Conservation (phyloP, 2,329 filamentous ascomycete species). For the Madurella fahalii region DNA sequence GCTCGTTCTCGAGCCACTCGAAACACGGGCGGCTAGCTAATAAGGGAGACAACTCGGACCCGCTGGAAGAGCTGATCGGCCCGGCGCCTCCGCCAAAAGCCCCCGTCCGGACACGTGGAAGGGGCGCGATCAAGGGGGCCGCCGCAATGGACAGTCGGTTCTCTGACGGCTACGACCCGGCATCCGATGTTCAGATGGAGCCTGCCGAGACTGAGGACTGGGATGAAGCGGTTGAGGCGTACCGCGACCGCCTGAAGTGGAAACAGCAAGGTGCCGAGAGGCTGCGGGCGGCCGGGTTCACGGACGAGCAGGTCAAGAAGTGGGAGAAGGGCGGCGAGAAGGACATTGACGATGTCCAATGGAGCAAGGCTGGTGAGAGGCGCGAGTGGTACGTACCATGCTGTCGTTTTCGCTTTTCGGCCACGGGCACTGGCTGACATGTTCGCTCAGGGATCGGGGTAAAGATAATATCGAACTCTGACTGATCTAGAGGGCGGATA, state of each 20-base stretch:
- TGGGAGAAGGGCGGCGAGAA: conserved; percentile 63
- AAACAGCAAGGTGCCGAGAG: conserved; percentile 70
- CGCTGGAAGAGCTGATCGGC: conserved; percentile 71
- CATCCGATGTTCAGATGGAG: conserved; percentile 51
- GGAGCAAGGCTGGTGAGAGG: conserved; percentile 65
- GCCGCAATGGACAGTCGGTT: conserved; percentile 80
- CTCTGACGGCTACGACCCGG: conserved; percentile 58
- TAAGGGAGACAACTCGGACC: conserved; percentile 57
- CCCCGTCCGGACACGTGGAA: conserved; percentile 62
- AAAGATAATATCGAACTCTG: neutral
- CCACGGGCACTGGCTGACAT: neutral
- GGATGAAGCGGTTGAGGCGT: conserved; percentile 74
- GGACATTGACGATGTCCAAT: conserved; percentile 63
- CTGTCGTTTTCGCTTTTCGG: neutral
- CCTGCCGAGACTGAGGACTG: conserved; percentile 60
- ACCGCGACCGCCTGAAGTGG: conserved; percentile 76
- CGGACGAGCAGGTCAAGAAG: conserved; percentile 66
- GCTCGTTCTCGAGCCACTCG: too few relatives aligned
- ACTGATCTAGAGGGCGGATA: neutral
- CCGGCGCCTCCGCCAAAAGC: conserved; percentile 56
- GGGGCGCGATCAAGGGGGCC: conserved; percentile 58
- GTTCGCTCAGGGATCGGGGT: neutral
- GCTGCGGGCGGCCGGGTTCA: conserved; percentile 73
- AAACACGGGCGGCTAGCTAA: neutral
- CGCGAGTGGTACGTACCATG: conserved; percentile 46